phyloP scores from a whole-genome alignment of 192 early-diverging fungal genomes.

The Backusella mclennaniae region DNA sequence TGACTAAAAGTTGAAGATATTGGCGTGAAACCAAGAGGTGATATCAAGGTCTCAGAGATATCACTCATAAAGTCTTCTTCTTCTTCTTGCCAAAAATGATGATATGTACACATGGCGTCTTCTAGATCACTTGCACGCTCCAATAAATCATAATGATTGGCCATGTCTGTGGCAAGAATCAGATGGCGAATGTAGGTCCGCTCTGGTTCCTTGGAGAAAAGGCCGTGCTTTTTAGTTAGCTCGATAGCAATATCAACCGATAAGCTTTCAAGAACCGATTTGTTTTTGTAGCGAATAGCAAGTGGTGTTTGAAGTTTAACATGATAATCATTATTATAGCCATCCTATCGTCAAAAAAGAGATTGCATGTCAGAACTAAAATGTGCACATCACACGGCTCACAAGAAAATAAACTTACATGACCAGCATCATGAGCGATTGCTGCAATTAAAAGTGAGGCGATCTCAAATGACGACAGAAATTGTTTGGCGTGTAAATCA shows the following conservation, averaged over 20 bases:
- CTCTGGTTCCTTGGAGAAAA: constrained; percentile 42
- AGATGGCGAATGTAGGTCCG: constrained; percentile 34
- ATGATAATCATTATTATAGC: constrained; percentile 87
- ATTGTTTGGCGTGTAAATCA: constrained; percentile 63
- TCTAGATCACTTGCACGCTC: constrained; percentile 42
- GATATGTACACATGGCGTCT: constrained; percentile 29
- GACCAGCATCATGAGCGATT: constrained; percentile 84
- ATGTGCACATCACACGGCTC: background rate
- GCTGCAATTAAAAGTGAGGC: constrained; percentile 77
- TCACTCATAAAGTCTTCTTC: constrained; percentile 8
- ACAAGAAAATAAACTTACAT: constrained; percentile 49
- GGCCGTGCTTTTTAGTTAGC: constrained; percentile 65
- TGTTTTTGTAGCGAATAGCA: constrained; percentile 66
- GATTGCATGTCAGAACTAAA: background rate
- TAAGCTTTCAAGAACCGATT: constrained; percentile 82
- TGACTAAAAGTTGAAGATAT: constrained; percentile 26
- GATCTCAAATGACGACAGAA: constrained; percentile 65
- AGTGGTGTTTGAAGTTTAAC: constrained; percentile 80
- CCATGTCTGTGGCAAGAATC: background rate
- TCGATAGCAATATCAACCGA: constrained; percentile 70
- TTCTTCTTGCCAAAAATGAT: constrained; percentile 60
- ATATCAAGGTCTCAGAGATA: constrained; percentile 70
- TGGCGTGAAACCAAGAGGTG: constrained; percentile 21
- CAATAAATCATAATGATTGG: constrained; percentile 40
- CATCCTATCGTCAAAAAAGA: constrained; percentile 54